phyloP scores from a whole-genome alignment of 306 rosid species.

The Vigna unguiculata region DNA sequence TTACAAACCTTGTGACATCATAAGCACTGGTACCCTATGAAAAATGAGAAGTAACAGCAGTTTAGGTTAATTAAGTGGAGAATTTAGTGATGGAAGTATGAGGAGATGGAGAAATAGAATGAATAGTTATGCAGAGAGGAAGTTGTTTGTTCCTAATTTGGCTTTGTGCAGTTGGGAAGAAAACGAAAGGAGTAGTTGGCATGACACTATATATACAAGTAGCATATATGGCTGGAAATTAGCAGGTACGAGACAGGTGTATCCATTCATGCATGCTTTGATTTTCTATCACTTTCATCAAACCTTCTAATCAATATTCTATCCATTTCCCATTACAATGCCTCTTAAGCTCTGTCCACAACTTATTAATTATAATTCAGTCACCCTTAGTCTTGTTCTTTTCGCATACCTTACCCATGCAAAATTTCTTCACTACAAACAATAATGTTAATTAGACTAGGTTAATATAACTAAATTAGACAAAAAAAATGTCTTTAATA shows the following conservation, averaged over 20 bases:
- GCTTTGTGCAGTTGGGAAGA: constrained; percentile 21
- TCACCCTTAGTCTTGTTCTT: not conserved
- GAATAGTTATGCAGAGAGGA: too few relatives aligned
- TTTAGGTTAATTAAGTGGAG: too few relatives aligned
- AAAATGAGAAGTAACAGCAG: too few relatives aligned
- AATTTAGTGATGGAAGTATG: too few relatives aligned
- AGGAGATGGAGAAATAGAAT: too few relatives aligned
- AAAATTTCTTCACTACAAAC: too few relatives aligned
- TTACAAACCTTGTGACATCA: too few relatives aligned
- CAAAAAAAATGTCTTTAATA: too few relatives aligned
- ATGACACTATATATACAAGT: not conserved
- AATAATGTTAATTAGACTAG: too few relatives aligned
- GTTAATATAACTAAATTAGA: too few relatives aligned
- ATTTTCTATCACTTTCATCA: constrained; percentile 32
- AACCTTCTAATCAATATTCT: not conserved
- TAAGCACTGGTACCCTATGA: too few relatives aligned
- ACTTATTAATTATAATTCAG: not conserved
- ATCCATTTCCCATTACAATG: not conserved
- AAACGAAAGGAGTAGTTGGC: constrained; percentile 38
- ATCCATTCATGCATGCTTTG: constrained; percentile 13
- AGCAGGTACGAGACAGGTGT: constrained; percentile 39
- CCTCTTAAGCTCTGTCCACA: not conserved
- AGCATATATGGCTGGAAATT: constrained; percentile 52
- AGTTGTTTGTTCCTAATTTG: not conserved
- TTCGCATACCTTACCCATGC: not conserved